Base-by-base conservation (phyloP, 208 protist genomes). In the Wallacemonas rigidus region DNA sequence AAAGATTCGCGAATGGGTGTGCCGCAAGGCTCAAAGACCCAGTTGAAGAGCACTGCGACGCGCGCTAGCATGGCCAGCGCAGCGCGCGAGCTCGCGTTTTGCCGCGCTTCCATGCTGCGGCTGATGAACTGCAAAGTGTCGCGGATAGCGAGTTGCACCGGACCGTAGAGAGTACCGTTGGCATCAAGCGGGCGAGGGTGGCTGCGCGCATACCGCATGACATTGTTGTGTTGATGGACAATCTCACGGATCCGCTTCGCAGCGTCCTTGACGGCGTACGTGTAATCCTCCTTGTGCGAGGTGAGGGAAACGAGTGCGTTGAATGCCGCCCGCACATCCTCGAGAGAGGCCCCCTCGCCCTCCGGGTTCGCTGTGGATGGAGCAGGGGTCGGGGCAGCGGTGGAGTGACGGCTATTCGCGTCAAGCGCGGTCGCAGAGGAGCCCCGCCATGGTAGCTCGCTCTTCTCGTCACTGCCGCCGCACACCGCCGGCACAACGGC, bases 301-400 rank as follows among this genome's bases (percentile, higher is more conserved):
- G 48, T 57, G 7, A 79, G 56, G 15, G 17, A 8, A 17, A 65
- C 69, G n/a, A 80, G 36, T 5, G 44, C 41, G n/a, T 67, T 35
- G 56, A 79, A 79, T 45, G 61, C 56, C 35, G 15, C n/a, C 3
- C 77, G 70, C 45, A 83, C 74, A n/a, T 76, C 79, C n/a, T 83
- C 53, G 36, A 78, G 40, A 6, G 65, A 57, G 53, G 11, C 53
- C 14, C 53, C 14, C 26, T 26, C 26, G 26, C 26, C 26, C 26
- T 26, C 26, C 26, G 26, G 26, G 26, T 26, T 26, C 26, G 26
- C 26, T 26, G 26, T 26, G 26, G 26, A 26, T 26, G 26, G 26
- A 26, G 26, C 26, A 26, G 26, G 26, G 26, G 26, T 26, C 26
- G 26, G 26, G 26, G 26, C 26, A 26, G 26, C 60, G 62, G 4